Evolutionary conservation across 2,329 filamentous ascomycete genomes (phyloP).

Genomic region (Calycina herbarum): DNA sequence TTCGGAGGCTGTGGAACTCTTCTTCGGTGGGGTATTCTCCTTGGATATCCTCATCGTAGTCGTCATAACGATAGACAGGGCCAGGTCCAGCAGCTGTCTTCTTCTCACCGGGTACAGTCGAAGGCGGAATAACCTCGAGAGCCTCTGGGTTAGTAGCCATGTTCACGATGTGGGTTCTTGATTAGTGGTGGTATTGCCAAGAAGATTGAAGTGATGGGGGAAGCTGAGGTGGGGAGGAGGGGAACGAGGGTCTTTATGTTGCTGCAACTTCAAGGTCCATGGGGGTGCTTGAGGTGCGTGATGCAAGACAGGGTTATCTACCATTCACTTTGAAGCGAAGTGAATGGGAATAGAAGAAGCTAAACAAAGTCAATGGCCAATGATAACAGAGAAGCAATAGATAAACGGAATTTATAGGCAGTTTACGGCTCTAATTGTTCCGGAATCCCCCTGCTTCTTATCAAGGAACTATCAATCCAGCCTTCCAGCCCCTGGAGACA

Average conservation of each 20-base stretch:
- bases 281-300: neutral
- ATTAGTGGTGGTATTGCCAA: neutral
- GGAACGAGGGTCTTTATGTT: slow-evolving; percentile 6
- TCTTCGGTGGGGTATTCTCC: slow-evolving; percentile 30
- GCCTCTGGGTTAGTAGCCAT: neutral
- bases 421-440: neutral
- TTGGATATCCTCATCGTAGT: slow-evolving; percentile 18
- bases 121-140: neutral
- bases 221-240: neutral
- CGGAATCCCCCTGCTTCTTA: neutral
- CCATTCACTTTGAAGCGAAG: neutral
- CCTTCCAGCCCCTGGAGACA: neutral
- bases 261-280: neutral
- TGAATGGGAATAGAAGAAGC: neutral
- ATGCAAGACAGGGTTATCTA: neutral
- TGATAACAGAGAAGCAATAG: neutral
- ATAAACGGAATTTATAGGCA: slow-evolving; percentile 5
- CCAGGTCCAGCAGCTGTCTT: neutral
- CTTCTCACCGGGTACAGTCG: slow-evolving; percentile 4
- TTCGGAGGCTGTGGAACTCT: slow-evolving; percentile 30
- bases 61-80: slow-evolving; percentile 6
- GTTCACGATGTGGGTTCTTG: neutral
- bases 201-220: slow-evolving; percentile 4
- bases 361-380: neutral
- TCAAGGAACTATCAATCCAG: neutral